Conservation (phyloP, 495 filamentous ascomycete species). For the Tuber melanosporum region DNA sequence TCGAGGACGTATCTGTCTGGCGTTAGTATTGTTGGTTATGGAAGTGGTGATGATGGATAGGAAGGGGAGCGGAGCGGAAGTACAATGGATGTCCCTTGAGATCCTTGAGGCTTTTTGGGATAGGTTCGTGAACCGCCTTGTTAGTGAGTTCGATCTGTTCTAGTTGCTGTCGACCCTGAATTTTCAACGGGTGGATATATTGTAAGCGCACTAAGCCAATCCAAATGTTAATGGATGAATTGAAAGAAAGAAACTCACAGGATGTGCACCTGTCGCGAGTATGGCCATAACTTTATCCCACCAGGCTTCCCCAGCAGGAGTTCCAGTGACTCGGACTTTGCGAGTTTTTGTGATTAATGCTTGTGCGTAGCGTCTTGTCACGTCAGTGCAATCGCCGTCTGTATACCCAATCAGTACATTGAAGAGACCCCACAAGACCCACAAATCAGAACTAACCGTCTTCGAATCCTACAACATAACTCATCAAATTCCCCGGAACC, state of each 20-base stretch:
- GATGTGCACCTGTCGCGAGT: neutral
- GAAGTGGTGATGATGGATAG: neutral
- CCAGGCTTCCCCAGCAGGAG: conserved; percentile 64
- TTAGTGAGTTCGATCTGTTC: conserved; percentile 69
- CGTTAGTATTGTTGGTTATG: conserved; percentile 4
- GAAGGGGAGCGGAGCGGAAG: neutral
- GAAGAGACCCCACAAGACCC: neutral
- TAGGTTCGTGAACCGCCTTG: conserved; percentile 67
- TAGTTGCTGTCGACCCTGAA: conserved; percentile 64
- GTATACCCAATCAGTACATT: conserved; percentile 8
- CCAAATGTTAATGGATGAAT: neutral
- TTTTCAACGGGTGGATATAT: neutral
- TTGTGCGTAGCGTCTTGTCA: conserved; percentile 71
- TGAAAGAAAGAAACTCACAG: neutral
- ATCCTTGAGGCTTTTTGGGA: conserved; percentile 83
- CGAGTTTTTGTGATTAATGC: conserved; percentile 85
- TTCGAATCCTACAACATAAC: conserved; percentile 82
- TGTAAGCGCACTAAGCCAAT: neutral
- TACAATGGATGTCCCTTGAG: conserved; percentile 92
- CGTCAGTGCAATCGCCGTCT: conserved; percentile 67
- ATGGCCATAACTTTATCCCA: conserved; percentile 47
- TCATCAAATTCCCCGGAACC: conserved; percentile 64
- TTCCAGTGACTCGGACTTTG: conserved; percentile 64
- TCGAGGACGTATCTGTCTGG: conserved; percentile 56
- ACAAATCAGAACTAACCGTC: conserved; percentile 39